Evolutionary conservation across 2,329 filamentous ascomycete genomes (phyloP).

Genomic region (Alternaria tenuissima): DNA sequence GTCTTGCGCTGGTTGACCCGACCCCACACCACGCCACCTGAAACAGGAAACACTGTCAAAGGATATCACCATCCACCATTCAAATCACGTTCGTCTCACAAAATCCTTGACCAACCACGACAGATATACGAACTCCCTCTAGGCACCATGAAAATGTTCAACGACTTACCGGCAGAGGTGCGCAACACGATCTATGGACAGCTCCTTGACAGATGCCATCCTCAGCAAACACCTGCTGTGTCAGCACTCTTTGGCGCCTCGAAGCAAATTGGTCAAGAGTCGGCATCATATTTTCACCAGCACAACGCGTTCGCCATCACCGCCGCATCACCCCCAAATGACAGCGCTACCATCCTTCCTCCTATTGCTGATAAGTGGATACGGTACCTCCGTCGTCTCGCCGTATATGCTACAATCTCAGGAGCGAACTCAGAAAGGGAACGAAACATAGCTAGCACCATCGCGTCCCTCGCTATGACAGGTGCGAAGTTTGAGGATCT

Average conservation of each 20-base stretch:
- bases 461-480: slow-evolving; percentile 19
- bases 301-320: slow-evolving; percentile 19
- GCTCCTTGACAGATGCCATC: slow-evolving; percentile 10
- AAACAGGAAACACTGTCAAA: not conserved
- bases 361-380: slow-evolving; percentile 30
- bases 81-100: not conserved
- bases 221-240: not conserved
- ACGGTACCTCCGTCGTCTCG: slow-evolving; percentile 24
- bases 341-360: slow-evolving; percentile 22
- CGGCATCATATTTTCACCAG: slow-evolving; percentile 34
- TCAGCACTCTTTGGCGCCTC: slow-evolving; percentile 27
- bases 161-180: slow-evolving; percentile 27
- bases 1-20: not conserved
- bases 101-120: not conserved
- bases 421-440: slow-evolving; percentile 5
- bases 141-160: slow-evolving; percentile 19
- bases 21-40: slow-evolving; percentile 1
- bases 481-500: slow-evolving; percentile 23
- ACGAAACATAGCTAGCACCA: slow-evolving; percentile 15
- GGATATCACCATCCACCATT: not conserved
- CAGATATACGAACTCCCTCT: not conserved
- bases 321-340: not conserved
- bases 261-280: slow-evolving; percentile 26
- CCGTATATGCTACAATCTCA: slow-evolving; percentile 12
- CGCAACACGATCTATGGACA: slow-evolving; percentile 29